These are phyloP conservation scores for Solanum paucissectum DNA, from an alignment of 257 asterid genomes.

Conservation along the genomic window DNA sequence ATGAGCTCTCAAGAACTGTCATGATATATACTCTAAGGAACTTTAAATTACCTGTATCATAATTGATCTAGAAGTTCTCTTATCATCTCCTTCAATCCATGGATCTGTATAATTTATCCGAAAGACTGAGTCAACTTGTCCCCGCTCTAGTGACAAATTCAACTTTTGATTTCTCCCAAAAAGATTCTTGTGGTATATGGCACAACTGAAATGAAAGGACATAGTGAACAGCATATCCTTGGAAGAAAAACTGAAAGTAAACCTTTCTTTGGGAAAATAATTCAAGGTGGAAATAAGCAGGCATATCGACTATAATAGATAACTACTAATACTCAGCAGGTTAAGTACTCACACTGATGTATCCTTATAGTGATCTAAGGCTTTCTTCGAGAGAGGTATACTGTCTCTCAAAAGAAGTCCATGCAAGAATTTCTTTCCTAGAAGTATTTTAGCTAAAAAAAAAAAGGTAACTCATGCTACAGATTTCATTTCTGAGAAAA, in stretches of 20 bases:
- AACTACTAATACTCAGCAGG: background rate
- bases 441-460: background rate
- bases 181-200: slow-evolving; percentile 85
- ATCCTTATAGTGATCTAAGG: background rate
- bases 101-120: slow-evolving; percentile 89
- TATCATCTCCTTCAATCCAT: slow-evolving; percentile 98
- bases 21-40: background rate
- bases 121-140: slow-evolving; percentile 88
- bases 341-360: background rate
- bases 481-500: background rate
- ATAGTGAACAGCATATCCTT: background rate
- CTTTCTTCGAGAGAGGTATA: background rate
- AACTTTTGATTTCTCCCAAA: slow-evolving; percentile 93
- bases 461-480: background rate
- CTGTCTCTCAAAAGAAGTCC: background rate
- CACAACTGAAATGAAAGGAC: slow-evolving; percentile 56
- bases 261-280: background rate
- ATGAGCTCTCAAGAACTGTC: slow-evolving; percentile 5
- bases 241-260: background rate
- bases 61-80: slow-evolving; percentile 88
- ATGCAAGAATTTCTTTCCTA: background rate
- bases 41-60: slow-evolving; percentile 65
- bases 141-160: slow-evolving; percentile 87
- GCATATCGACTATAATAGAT: background rate
- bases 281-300: background rate